These are phyloP conservation scores for Fraxinus anomala DNA, from an alignment of 257 asterid species.

Conservation along the genomic window DNA sequence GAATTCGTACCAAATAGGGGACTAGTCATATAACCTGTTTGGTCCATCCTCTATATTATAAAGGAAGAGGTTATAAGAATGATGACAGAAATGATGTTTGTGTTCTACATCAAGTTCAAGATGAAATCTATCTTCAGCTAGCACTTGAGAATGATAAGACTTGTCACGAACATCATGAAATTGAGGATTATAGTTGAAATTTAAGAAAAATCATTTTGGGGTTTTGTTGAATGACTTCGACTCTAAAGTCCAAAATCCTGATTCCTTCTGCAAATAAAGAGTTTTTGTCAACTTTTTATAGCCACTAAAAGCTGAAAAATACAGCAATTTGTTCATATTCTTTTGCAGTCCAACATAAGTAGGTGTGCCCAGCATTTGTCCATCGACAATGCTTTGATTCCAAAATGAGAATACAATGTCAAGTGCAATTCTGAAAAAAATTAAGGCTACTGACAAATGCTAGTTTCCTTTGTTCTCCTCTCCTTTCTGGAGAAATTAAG, in stretches of 20 bases:
- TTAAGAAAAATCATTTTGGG: neutral
- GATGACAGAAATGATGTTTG: neutral
- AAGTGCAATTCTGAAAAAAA: neutral
- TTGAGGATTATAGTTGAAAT: neutral
- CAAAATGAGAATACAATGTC: neutral
- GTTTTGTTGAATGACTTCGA: neutral
- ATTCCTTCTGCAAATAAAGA: neutral
- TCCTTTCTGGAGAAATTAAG: neutral
- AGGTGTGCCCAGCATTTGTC: neutral
- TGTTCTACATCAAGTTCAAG: neutral
- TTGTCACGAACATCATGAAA: neutral
- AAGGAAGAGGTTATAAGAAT: neutral
- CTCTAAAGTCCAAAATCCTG: neutral
- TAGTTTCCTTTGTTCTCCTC: neutral
- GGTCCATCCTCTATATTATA: neutral
- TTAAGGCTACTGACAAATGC: neutral
- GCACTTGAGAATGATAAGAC: neutral
- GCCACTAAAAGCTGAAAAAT: neutral
- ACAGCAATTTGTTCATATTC: neutral
- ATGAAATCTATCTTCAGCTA: neutral
- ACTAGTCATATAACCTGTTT: neutral
- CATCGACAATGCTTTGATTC: neutral
- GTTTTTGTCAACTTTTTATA: neutral
- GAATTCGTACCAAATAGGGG: too few species aligned
- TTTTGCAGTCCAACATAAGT: neutral